These are phyloP conservation scores for Gracilariopsis chorda DNA, from an alignment of 23 red algal genomes.

Conservation along the genomic window DNA sequence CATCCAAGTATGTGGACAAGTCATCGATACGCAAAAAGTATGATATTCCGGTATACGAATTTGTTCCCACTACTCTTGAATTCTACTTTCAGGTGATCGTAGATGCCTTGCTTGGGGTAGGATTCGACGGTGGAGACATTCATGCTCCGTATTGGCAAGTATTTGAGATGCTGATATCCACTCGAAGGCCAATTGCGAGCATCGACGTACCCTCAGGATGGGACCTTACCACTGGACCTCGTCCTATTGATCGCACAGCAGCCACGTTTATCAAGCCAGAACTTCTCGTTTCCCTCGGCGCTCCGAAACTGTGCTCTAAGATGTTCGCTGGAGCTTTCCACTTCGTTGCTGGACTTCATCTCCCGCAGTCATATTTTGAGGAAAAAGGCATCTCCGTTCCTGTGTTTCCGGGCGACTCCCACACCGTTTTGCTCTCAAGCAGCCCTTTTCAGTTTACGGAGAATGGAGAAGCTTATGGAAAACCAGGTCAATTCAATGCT, in stretches of 20 bases:
- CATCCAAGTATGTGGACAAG: constrained; percentile 13
- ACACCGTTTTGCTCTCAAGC: constrained; percentile 60
- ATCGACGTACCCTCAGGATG: constrained; percentile 86
- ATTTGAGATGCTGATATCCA: constrained; percentile 60
- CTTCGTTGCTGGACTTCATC: constrained; percentile 62
- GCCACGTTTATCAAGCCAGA: constrained; percentile 79
- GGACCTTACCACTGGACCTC: constrained; percentile 69
- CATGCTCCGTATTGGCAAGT: constrained; percentile 34
- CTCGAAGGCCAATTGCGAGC: constrained; percentile 53
- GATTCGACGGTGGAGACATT: constrained; percentile 63
- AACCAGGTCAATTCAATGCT: constrained; percentile 70
- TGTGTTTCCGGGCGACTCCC: not conserved
- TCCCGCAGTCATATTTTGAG: constrained; percentile 37
- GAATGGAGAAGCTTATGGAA: constrained; percentile 79
- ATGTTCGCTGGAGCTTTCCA: constrained; percentile 69
- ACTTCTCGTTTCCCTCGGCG: constrained; percentile 73
- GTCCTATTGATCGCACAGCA: constrained; percentile 42
- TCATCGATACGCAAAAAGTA: not conserved
- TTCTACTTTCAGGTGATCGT: constrained; percentile 82
- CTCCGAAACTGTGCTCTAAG: constrained; percentile 66
- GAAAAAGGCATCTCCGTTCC: constrained; percentile 36
- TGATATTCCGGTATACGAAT: constrained; percentile 50
- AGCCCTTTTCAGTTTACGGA: constrained; percentile 23
- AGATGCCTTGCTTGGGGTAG: constrained; percentile 78
- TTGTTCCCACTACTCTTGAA: constrained; percentile 80